phyloP scores from a whole-genome alignment of 2,329 filamentous ascomycete species.

The Aspergillus ochraceus region DNA sequence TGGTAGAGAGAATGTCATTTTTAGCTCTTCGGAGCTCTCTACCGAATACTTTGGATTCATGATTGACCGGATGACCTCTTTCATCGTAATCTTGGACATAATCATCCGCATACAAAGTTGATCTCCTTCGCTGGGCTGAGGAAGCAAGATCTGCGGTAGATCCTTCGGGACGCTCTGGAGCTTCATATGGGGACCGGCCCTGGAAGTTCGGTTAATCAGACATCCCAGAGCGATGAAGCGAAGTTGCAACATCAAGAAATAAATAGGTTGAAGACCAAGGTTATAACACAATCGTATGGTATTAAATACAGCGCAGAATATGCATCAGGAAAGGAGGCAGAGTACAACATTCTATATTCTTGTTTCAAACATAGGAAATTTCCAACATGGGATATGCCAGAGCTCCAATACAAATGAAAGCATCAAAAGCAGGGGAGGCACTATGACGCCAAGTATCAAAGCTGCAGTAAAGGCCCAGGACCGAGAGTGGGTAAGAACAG shows the following conservation, averaged over 20 bases:
- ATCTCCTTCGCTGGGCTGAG: slow-evolving; percentile 23
- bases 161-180: slow-evolving; percentile 32
- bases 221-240: background rate
- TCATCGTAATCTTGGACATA: slow-evolving; percentile 51
- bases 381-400: background rate
- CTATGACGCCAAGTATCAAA: background rate
- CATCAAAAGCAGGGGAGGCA: background rate
- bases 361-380: background rate
- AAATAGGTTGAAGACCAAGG: background rate
- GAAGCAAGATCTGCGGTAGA: slow-evolving; percentile 20
- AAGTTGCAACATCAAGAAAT: background rate
- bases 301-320: background rate
- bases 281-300: background rate
- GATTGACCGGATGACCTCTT: slow-evolving; percentile 49
- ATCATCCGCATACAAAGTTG: slow-evolving; percentile 36
- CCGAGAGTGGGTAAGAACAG: background rate
- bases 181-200: slow-evolving; percentile 49
- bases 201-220: slow-evolving; percentile 27
- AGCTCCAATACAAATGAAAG: background rate
- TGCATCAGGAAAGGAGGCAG: background rate
- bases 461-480: background rate
- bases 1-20: slow-evolving; percentile 52
- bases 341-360: background rate
- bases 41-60: slow-evolving; percentile 39
- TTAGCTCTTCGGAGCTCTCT: slow-evolving; percentile 48